phyloP scores from a whole-genome alignment of 768 basidiomycete species.

The Termitomyces sp. region DNA sequence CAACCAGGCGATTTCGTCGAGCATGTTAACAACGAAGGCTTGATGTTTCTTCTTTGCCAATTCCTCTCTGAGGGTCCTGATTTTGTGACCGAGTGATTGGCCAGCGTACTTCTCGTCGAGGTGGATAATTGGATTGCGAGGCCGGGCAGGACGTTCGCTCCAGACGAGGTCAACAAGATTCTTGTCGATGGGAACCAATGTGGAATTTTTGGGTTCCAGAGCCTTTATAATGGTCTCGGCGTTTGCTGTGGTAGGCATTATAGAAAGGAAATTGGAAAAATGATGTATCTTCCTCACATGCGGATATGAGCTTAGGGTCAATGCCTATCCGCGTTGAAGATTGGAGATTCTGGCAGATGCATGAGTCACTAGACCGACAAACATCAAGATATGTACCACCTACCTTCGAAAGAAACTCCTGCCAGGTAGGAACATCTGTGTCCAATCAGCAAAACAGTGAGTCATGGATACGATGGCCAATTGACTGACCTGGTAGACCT shows the following conservation, averaged over 20 bases:
- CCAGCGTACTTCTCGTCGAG: slow-evolving; percentile 78
- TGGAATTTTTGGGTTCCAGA: slow-evolving; percentile 51
- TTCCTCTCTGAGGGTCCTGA: slow-evolving; percentile 62
- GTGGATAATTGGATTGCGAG: slow-evolving; percentile 62
- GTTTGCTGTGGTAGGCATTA: slow-evolving; percentile 42
- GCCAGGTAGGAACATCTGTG: slow-evolving; percentile 85
- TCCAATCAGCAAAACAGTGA: neutral
- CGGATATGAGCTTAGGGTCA: slow-evolving; percentile 74
- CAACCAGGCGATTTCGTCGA: slow-evolving; percentile 95
- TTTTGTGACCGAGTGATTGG: slow-evolving; percentile 61
- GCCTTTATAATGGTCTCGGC: slow-evolving; percentile 58
- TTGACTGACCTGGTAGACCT: slow-evolving; percentile 66
- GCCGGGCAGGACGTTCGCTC: slow-evolving; percentile 68
- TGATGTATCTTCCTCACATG: slow-evolving; percentile 37
- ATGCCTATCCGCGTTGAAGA: slow-evolving; percentile 70
- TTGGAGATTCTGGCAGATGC: slow-evolving; percentile 50
- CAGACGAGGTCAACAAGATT: slow-evolving; percentile 86
- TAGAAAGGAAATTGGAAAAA: neutral
- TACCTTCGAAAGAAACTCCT: slow-evolving; percentile 79
- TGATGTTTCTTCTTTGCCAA: slow-evolving; percentile 59
- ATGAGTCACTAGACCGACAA: neutral
- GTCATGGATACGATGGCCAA: slow-evolving; percentile 1
- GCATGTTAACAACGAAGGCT: slow-evolving; percentile 78
- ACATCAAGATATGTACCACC: neutral
- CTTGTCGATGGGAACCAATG: slow-evolving; percentile 57